phyloP scores from a whole-genome alignment of 805 yeast species.

The Starmerella floricola region DNA sequence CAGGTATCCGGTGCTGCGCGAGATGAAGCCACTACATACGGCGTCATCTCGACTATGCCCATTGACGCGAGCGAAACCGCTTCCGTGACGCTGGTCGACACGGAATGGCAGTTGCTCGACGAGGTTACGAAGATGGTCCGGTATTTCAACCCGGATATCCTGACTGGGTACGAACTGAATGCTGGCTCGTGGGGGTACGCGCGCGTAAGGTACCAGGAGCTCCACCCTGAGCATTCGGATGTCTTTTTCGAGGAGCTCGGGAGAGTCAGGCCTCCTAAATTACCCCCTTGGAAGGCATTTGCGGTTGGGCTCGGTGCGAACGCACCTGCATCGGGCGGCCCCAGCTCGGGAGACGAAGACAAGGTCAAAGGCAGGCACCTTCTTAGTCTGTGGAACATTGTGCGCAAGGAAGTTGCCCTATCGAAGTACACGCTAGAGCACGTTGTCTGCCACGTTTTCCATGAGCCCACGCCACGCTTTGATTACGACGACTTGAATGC shows the following conservation, averaged over 20 bases:
- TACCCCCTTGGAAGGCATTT: slow-evolving; percentile 30
- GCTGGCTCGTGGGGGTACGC: slow-evolving; percentile 82
- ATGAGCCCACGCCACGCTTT: slow-evolving; percentile 55
- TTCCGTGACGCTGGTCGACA: slow-evolving; percentile 3
- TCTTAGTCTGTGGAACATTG: slow-evolving; percentile 70
- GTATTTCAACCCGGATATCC: slow-evolving; percentile 70
- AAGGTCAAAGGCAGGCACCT: slow-evolving; percentile 69
- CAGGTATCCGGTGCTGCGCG: slow-evolving; percentile 18
- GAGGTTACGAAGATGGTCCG: slow-evolving; percentile 45
- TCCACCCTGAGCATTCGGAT: slow-evolving; percentile 3
- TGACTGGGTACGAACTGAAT: slow-evolving; percentile 77
- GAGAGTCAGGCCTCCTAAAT: slow-evolving; percentile 7
- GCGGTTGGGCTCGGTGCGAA: no score
- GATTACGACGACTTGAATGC: slow-evolving; percentile 38
- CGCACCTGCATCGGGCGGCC: no score
- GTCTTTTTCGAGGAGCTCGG: slow-evolving; percentile 15
- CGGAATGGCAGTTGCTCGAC: slow-evolving; percentile 50
- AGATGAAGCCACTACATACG: neutral
- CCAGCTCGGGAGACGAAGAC: slow-evolving; percentile 28
- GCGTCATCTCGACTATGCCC: slow-evolving; percentile 11
- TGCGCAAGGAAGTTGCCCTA: slow-evolving; percentile 51
- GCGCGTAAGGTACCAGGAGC: slow-evolving; percentile 41
- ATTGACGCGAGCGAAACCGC: neutral
- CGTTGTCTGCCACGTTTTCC: slow-evolving; percentile 54
- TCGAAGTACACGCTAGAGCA: slow-evolving; percentile 66